Evolutionary conservation across 768 basidiomycete genomes (phyloP).

Genomic region (Heimioporus sp.): DNA sequence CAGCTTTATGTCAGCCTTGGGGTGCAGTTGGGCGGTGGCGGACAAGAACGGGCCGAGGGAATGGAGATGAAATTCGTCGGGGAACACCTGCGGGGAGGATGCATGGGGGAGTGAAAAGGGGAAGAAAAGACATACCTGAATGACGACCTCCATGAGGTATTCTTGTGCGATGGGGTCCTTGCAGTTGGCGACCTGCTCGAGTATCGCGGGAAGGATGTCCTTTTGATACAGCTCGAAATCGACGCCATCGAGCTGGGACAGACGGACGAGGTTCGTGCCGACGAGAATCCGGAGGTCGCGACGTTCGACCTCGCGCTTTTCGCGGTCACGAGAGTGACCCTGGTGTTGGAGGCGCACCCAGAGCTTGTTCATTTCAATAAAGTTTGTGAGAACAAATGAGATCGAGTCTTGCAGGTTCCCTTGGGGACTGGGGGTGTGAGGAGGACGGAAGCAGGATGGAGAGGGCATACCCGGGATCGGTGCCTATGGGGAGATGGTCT

Average conservation of each 20-base stretch:
- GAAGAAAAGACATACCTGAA: conserved; percentile 63
- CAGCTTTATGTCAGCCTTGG: conserved; percentile 97
- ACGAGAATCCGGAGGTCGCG: conserved; percentile 94
- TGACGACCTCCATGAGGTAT: conserved; percentile 99
- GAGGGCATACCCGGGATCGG: conserved; percentile 69
- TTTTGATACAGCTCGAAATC: conserved; percentile 89
- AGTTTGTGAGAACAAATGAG: conserved; percentile 94
- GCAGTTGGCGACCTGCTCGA: conserved; percentile 98
- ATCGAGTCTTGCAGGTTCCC: conserved; percentile 96
- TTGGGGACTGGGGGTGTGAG: conserved; percentile 52
- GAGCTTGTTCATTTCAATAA: conserved; percentile 99
- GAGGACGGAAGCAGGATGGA: background rate
- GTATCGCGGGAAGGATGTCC: conserved; percentile 84
- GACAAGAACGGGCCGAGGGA: conserved; percentile 95
- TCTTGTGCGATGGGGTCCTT: conserved; percentile 98
- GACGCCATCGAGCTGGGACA: conserved; percentile 95
- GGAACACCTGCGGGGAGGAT: conserved; percentile 53
- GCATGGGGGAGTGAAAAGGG: background rate
- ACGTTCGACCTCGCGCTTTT: conserved; percentile 96
- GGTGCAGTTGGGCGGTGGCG: conserved; percentile 94
- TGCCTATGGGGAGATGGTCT: conserved; percentile 90
- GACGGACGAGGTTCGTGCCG: conserved; percentile 94
- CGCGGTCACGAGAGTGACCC: conserved; percentile 94
- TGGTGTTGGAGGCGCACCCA: conserved; percentile 99
- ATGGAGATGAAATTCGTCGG: conserved; percentile 97